Percentiles rank a stretch among this genome's conserved stretches.
These are phyloP conservation scores for Picea abies DNA, from an alignment of 83 land plant species.

Conservation along the genomic window DNA sequence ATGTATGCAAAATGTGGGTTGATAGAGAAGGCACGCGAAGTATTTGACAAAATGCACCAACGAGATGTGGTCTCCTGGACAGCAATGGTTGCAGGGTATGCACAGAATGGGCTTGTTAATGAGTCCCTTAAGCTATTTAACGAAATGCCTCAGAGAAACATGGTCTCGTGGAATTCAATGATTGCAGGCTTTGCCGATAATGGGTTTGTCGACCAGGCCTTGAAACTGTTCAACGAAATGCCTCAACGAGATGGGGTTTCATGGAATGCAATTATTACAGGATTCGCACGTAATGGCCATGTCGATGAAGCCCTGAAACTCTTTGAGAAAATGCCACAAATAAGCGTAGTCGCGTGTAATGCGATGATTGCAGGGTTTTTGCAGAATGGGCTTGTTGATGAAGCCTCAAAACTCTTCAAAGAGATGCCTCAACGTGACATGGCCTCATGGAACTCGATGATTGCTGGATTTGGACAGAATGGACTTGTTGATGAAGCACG, in stretches of 20 bases:
- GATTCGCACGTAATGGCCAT: constrained; percentile 43
- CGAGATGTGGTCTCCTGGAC: constrained; percentile 15
- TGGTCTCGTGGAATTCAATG: background rate
- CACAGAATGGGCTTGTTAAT: constrained; percentile 1
- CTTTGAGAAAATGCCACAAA: background rate
- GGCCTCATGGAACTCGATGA: background rate
- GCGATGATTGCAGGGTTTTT: constrained; percentile 11
- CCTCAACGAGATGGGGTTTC: constrained; percentile 36
- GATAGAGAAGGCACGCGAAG: background rate
- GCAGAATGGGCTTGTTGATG: background rate
- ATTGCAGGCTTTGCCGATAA: background rate
- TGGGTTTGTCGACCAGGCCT: background rate
- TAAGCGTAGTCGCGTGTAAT: constrained; percentile 5
- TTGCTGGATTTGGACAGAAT: constrained; percentile 8
- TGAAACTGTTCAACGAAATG: background rate
- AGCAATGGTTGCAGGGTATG: constrained; percentile 17
- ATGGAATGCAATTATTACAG: constrained; percentile 53
- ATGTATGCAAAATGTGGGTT: constrained; percentile 25
- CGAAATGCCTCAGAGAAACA: background rate
- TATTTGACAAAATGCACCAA: constrained; percentile 3
- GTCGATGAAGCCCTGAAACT: background rate
- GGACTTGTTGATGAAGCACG: background rate
- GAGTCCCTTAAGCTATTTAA: background rate
- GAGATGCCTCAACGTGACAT: background rate
- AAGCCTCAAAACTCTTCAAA: background rate